These are phyloP conservation scores for Umbelopsis sp. DNA, from an alignment of 192 early-diverging fungal genomes.

Conservation along the genomic window DNA sequence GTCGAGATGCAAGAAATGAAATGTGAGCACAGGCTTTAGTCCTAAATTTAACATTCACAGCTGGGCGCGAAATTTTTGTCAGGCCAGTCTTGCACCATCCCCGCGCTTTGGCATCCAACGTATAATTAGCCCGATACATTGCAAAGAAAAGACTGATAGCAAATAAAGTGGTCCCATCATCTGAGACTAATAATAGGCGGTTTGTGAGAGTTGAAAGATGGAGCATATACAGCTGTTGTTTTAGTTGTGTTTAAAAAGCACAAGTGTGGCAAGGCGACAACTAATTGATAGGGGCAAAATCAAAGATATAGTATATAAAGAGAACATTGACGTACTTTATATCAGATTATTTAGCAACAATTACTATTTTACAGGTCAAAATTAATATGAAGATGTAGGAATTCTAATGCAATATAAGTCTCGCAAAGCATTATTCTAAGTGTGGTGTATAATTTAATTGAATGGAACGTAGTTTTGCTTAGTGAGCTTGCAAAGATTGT, in stretches of 20 bases:
- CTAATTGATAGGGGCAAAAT: too few relatives aligned
- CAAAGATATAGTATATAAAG: neutral
- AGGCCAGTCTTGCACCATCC: constrained; percentile 3
- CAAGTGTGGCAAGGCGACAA: too few relatives aligned
- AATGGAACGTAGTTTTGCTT: neutral
- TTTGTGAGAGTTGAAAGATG: too few relatives aligned
- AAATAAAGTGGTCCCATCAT: neutral
- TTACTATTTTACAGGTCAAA: constrained; percentile 14
- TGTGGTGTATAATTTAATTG: neutral
- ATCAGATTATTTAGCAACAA: neutral
- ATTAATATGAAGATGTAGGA: neutral
- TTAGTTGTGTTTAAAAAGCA: too few relatives aligned
- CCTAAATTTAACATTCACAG: neutral
- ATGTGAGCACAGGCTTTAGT: neutral
- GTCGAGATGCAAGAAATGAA: neutral
- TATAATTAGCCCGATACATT: neutral
- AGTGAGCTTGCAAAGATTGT: constrained; percentile 60
- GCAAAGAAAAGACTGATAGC: neutral
- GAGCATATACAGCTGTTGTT: too few relatives aligned
- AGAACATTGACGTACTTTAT: neutral
- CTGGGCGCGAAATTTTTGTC: neutral
- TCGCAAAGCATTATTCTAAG: constrained; percentile 8
- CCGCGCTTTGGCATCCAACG: too few relatives aligned
- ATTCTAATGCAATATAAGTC: neutral
- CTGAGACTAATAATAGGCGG: neutral